Percentiles rank a stretch among this genome's conserved stretches.
phyloP scores from a whole-genome alignment of 2,329 filamentous ascomycete genomes.

The Chaetomium globosum region DNA sequence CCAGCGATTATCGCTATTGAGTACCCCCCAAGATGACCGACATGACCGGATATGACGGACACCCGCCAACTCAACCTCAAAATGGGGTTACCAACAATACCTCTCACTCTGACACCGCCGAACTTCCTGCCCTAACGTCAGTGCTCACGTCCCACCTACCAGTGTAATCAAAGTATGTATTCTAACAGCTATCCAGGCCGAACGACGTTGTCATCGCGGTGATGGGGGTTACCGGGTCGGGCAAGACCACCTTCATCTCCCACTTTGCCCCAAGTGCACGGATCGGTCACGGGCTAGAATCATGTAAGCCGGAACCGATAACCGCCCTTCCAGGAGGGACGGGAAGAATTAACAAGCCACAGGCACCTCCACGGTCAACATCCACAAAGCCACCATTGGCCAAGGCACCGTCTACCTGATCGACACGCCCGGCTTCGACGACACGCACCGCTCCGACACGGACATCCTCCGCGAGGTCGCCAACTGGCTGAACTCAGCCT shows the following conservation, averaged over 20 bases:
- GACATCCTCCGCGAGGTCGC: slow-evolving; percentile 50
- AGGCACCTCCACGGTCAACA: neutral
- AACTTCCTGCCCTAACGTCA: neutral
- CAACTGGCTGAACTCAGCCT: slow-evolving; percentile 33
- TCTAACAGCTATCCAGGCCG: neutral
- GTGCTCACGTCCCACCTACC: neutral
- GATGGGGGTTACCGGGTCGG: slow-evolving; percentile 26
- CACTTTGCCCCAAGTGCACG: slow-evolving; percentile 1
- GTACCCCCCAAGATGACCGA: neutral
- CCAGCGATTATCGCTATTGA: neutral
- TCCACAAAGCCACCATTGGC: neutral
- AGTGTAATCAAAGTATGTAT: neutral
- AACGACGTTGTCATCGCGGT: slow-evolving; percentile 15
- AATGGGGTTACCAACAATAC: neutral
- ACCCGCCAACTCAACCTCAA: neutral
- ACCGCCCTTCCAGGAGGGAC: too few species aligned
- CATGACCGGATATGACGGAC: neutral
- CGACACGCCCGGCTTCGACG: slow-evolving; percentile 54
- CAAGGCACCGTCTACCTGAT: slow-evolving; percentile 39
- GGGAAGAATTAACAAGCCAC: neutral
- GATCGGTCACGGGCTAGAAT: slow-evolving; percentile 9
- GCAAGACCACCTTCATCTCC: slow-evolving; percentile 28
- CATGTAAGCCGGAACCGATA: neutral
- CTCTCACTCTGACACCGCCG: neutral
- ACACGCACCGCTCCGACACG: slow-evolving; percentile 48